phyloP scores from a whole-genome alignment of 306 rosid species.

The Rubus parviflorus region DNA sequence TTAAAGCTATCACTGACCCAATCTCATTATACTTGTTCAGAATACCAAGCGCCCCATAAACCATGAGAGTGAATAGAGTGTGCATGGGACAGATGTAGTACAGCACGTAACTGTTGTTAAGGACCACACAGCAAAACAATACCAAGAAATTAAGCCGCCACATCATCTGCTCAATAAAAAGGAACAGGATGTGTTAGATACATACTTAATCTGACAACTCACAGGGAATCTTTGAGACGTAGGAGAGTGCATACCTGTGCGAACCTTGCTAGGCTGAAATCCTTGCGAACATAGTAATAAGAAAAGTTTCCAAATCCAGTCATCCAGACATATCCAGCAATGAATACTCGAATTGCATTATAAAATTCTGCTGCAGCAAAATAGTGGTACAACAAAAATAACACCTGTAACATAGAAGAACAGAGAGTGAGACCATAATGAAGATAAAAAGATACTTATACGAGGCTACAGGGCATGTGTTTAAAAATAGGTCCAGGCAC shows the following conservation, averaged over 20 bases:
- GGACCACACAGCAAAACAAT: slow-evolving; percentile 70
- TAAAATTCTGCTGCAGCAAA: slow-evolving; percentile 85
- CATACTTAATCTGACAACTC: slow-evolving; percentile 4
- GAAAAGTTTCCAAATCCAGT: slow-evolving; percentile 98
- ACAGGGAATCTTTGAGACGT: slow-evolving; percentile 25
- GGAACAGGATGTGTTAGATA: slow-evolving; percentile 15
- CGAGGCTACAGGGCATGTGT: not conserved
- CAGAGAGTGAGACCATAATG: not conserved
- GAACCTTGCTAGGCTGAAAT: slow-evolving; percentile 84
- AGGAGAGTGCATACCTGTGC: slow-evolving; percentile 64
- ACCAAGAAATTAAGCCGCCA: slow-evolving; percentile 99
- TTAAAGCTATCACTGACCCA: slow-evolving; percentile 67
- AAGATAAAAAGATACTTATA: not conserved
- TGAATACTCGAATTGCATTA: slow-evolving; percentile 77
- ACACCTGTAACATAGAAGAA: slow-evolving; percentile 45
- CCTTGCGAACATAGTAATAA: slow-evolving; percentile 89
- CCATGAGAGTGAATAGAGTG: slow-evolving; percentile 93
- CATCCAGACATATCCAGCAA: slow-evolving; percentile 98
- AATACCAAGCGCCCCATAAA: slow-evolving; percentile 81
- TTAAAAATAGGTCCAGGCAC: not conserved
- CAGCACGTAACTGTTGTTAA: slow-evolving; percentile 86
- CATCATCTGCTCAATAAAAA: slow-evolving; percentile 83
- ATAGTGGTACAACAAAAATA: slow-evolving; percentile 95
- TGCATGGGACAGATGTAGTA: slow-evolving; percentile 99
- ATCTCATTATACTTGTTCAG: slow-evolving; percentile 80